Percentiles rank a stretch among this genome's conserved stretches.
These are phyloP conservation scores for Carnegiea gigantea DNA, from an alignment of 179 eudicot species.

Conservation along the genomic window DNA sequence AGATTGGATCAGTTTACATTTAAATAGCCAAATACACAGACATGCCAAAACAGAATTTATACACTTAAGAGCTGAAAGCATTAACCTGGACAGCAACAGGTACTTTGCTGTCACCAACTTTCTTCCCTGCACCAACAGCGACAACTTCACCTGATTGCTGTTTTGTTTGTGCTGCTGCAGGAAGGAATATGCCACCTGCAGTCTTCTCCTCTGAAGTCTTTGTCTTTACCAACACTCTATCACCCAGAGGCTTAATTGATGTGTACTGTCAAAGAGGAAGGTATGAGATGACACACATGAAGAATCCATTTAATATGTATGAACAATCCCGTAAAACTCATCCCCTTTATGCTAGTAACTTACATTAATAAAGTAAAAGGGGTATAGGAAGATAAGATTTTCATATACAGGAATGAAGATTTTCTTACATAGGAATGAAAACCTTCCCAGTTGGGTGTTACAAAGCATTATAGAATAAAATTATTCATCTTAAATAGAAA, in stretches of 20 bases:
- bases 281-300: neutral
- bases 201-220: conserved; percentile 79
- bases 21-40: neutral
- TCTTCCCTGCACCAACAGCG: conserved; percentile 79
- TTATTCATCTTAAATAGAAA: too few relatives aligned
- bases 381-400: neutral
- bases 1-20: neutral
- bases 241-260: conserved; percentile 88
- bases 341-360: neutral
- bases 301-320: neutral
- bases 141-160: conserved; percentile 85
- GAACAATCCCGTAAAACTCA: neutral
- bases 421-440: neutral
- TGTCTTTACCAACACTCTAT: conserved; percentile 70
- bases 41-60: neutral
- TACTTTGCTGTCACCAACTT: conserved; percentile 56
- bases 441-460: too few relatives aligned
- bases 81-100: conserved; percentile 64
- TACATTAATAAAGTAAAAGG: neutral
- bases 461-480: too few relatives aligned
- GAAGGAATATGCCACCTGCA: conserved; percentile 77
- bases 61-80: neutral
- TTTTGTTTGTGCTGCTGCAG: conserved; percentile 61
- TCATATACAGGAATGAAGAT: neutral
- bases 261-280: conserved; percentile 54